phyloP scores from a whole-genome alignment of 495 filamentous ascomycete genomes.

The Daldinia childiae region DNA sequence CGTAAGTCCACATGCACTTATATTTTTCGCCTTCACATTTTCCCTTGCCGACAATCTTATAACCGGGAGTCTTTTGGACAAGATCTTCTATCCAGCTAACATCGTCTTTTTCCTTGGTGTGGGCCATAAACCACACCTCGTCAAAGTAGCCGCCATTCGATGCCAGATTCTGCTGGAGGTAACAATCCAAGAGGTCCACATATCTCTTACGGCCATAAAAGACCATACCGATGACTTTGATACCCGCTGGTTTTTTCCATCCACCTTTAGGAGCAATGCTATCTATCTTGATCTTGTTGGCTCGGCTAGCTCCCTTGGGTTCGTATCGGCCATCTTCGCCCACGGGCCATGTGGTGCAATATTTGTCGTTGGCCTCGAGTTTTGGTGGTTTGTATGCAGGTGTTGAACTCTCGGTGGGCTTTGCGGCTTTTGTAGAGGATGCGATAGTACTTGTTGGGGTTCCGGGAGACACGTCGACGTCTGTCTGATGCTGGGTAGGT shows the following conservation, averaged over 20 bases:
- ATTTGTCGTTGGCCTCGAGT: slow-evolving; percentile 22
- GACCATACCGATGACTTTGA: slow-evolving; percentile 60
- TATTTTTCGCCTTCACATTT: slow-evolving; percentile 48
- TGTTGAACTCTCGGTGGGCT: slow-evolving; percentile 1
- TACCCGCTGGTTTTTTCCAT: slow-evolving; percentile 51
- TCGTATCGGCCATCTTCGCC: slow-evolving; percentile 34
- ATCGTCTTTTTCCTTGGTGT: slow-evolving; percentile 56
- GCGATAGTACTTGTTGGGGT: neutral
- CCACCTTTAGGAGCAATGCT: slow-evolving; percentile 40
- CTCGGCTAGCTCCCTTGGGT: slow-evolving; percentile 17
- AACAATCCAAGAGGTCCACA: slow-evolving; percentile 63
- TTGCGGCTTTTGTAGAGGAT: slow-evolving; percentile 4
- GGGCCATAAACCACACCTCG: slow-evolving; percentile 63
- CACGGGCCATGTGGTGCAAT: slow-evolving; percentile 47
- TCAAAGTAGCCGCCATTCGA: slow-evolving; percentile 64
- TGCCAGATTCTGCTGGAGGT: slow-evolving; percentile 64
- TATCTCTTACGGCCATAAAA: slow-evolving; percentile 56
- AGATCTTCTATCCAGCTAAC: slow-evolving; percentile 58
- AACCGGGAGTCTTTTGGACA: slow-evolving; percentile 39
- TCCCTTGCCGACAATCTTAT: slow-evolving; percentile 41
- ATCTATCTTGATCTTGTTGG: slow-evolving; percentile 26
- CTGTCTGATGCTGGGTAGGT: slow-evolving; percentile 31
- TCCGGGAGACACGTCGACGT: slow-evolving; percentile 24
- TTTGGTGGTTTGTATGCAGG: slow-evolving; percentile 10
- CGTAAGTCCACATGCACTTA: slow-evolving; percentile 47